Evolutionary conservation across 441 rosid species (phyloP).

Genomic region (Gossypium lobatum): DNA sequence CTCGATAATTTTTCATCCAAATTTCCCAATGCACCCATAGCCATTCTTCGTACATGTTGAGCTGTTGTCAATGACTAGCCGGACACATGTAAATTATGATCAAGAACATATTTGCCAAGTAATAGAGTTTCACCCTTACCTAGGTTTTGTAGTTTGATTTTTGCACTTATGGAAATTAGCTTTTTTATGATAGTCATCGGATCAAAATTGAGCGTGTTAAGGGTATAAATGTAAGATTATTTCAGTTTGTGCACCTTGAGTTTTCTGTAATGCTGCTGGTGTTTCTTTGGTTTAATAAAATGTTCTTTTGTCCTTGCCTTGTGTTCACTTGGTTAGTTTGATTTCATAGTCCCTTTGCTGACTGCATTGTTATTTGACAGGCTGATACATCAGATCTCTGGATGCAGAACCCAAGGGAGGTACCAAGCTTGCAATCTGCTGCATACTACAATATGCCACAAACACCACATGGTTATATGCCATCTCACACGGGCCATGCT

Average conservation of each 20-base stretch:
- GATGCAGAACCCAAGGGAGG: slow-evolving; percentile 82
- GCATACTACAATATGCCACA: slow-evolving; percentile 79
- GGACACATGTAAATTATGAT: neutral
- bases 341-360: neutral
- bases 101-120: neutral
- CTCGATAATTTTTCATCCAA: neutral
- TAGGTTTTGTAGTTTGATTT: neutral
- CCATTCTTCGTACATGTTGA: neutral
- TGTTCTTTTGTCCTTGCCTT: neutral
- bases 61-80: neutral
- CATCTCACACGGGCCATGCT: slow-evolving; percentile 72
- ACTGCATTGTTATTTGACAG: slow-evolving; percentile 27
- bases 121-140: neutral
- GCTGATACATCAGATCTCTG: slow-evolving; percentile 87
- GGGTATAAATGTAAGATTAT: neutral
- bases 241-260: neutral
- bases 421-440: slow-evolving; percentile 58
- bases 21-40: neutral
- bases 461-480: slow-evolving; percentile 71
- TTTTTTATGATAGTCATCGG: neutral
- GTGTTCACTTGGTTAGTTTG: neutral
- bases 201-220: neutral
- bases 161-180: neutral
- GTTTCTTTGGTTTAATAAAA: neutral
- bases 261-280: neutral